Percentiles rank a stretch among this genome's conserved stretches.
phyloP scores from a whole-genome alignment of 345 rosid species.

The Ricinus communis region DNA sequence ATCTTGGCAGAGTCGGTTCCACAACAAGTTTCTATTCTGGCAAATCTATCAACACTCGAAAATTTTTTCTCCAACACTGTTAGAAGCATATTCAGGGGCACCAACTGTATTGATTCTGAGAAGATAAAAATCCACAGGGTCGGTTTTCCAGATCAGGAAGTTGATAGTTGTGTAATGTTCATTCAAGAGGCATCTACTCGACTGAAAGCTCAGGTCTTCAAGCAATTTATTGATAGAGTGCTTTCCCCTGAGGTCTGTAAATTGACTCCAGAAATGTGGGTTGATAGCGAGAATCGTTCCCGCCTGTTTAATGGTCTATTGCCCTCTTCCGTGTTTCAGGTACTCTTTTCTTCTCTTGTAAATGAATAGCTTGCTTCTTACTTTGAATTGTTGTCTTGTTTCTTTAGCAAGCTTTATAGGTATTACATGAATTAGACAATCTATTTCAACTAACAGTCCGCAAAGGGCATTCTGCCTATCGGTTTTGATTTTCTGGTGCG shows the following conservation, averaged over 20 bases:
- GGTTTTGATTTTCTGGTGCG: constrained; percentile 7
- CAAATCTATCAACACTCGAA: constrained; percentile 47
- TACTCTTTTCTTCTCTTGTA: constrained; percentile 25
- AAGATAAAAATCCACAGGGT: constrained; percentile 13
- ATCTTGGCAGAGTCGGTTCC: constrained; percentile 34
- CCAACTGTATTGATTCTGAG: constrained; percentile 15
- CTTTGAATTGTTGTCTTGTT: not conserved
- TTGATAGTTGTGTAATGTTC: constrained; percentile 26
- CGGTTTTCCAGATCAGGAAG: constrained; percentile 31
- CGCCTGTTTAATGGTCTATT: constrained; percentile 9
- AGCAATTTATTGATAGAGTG: constrained; percentile 34
- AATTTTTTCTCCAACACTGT: constrained; percentile 35
- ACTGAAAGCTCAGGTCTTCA: constrained; percentile 45
- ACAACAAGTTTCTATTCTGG: constrained; percentile 49
- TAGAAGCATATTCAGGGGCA: constrained; percentile 28
- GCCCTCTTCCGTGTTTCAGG: constrained; percentile 55
- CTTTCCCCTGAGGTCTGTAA: constrained; percentile 25
- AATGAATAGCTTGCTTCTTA: too few species aligned
- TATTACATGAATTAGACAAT: not conserved
- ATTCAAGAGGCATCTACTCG: constrained; percentile 35
- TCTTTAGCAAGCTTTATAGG: not conserved
- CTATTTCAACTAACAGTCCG: not conserved
- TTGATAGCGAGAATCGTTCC: constrained; percentile 18
- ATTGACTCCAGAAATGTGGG: constrained; percentile 10
- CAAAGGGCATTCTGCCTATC: not conserved